phyloP scores from a whole-genome alignment of 2,329 filamentous ascomycete species.

The Colletotrichum sp. region DNA sequence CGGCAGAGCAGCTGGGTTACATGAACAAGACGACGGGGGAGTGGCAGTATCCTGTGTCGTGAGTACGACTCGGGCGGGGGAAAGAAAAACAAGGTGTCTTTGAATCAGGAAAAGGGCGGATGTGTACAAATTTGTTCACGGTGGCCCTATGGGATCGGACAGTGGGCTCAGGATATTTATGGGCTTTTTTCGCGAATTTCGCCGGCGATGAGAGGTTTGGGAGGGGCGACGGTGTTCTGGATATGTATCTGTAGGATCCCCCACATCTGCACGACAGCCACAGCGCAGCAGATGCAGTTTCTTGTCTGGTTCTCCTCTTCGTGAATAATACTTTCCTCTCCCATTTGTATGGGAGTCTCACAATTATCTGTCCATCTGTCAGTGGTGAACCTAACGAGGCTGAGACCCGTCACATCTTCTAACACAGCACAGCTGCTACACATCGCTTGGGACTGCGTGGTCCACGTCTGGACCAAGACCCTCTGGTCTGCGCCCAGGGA shows the following conservation, averaged over 20 bases:
- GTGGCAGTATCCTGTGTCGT: slow-evolving; percentile 24
- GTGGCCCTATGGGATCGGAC: not conserved
- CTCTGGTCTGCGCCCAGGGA: fast-evolving
- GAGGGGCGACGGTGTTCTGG: slow-evolving; percentile 20
- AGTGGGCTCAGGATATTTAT: not conserved
- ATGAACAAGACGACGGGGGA: slow-evolving; percentile 23
- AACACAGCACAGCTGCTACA: too few relatives aligned
- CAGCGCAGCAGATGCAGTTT: slow-evolving; percentile 7
- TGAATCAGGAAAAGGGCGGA: not conserved
- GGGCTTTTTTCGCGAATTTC: not conserved
- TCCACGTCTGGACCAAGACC: not conserved
- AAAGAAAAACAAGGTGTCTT: not conserved
- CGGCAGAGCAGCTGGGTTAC: slow-evolving; percentile 20
- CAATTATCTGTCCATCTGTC: not conserved
- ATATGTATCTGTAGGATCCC: slow-evolving; percentile 22
- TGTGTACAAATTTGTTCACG: not conserved
- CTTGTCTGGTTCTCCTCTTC: not conserved
- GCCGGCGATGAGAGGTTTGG: not conserved
- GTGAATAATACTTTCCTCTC: slow-evolving; percentile 6
- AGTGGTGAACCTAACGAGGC: not conserved
- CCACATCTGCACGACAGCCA: slow-evolving; percentile 5
- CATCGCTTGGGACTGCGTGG: not conserved
- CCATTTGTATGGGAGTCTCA: not conserved
- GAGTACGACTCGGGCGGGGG: not conserved
- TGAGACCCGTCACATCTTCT: too few relatives aligned